Percentiles rank a stretch among this genome's conserved stretches.
Evolutionary conservation across 1,139 yeast genomes (phyloP).

Genomic region (Saccharomyces hybrid): DNA sequence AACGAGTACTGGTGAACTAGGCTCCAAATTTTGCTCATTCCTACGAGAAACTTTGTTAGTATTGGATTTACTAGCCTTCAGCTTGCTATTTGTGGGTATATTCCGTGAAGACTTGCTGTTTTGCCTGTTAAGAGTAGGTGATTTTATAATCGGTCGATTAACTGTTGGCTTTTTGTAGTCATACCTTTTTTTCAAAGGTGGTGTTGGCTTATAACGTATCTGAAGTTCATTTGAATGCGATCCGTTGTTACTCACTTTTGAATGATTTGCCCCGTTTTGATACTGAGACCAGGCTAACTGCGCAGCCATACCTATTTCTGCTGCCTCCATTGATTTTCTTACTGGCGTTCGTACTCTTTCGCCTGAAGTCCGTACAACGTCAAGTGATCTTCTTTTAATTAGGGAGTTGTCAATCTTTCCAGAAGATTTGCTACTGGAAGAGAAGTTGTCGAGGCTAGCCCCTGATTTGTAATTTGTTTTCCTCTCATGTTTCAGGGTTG

Average conservation of each 20-base stretch:
- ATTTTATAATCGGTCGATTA: constrained; percentile 18
- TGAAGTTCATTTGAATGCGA: background rate
- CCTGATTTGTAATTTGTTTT: background rate
- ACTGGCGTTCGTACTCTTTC: background rate
- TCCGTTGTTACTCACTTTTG: background rate
- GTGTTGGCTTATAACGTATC: background rate
- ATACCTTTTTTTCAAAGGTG: constrained; percentile 9
- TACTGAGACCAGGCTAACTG: constrained; percentile 16
- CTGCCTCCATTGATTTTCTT: constrained; percentile 10
- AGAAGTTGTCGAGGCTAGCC: background rate
- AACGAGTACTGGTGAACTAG: constrained; percentile 3
- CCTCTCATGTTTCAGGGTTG: background rate
- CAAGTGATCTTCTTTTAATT: background rate
- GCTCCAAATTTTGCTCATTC: constrained; percentile 2
- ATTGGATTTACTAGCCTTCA: constrained; percentile 1
- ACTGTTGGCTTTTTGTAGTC: constrained; percentile 21
- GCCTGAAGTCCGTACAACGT: background rate
- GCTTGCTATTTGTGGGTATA: background rate
- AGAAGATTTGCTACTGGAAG: background rate
- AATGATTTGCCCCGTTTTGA: constrained; percentile 4
- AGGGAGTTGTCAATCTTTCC: background rate
- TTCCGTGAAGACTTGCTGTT: background rate
- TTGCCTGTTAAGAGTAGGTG: constrained; percentile 8
- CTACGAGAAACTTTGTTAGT: background rate
- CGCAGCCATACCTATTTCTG: constrained; percentile 17